Conservation (phyloP, 1,284 basidiomycete species). For the Microstroma glucosiphilum region DNA sequence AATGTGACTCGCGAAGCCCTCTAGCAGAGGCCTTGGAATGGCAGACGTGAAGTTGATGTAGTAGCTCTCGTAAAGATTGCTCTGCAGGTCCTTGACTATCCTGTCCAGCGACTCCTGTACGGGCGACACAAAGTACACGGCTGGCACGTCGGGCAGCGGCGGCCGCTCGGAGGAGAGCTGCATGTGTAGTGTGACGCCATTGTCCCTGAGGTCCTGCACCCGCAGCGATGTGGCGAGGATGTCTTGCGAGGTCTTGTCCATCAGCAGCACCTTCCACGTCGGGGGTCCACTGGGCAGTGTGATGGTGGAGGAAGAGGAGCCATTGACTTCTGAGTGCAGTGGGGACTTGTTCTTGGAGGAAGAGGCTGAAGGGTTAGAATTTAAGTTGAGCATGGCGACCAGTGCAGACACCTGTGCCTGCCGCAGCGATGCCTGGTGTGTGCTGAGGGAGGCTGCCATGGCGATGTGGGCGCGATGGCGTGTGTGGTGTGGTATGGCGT, state of each 20-base stretch:
- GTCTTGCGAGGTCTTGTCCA: constrained; percentile 93
- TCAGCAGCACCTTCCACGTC: constrained; percentile 92
- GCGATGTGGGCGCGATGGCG: neutral
- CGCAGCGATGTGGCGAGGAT: constrained; percentile 88
- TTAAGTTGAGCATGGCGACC: neutral
- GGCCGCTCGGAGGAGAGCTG: constrained; percentile 86
- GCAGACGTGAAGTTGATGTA: constrained; percentile 94
- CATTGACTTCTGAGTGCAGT: neutral
- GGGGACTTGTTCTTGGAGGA: neutral
- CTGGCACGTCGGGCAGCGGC: constrained; percentile 86
- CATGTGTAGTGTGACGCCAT: constrained; percentile 96
- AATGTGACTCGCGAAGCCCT: constrained; percentile 84
- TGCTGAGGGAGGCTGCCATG: neutral
- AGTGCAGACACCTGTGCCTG: constrained; percentile 1
- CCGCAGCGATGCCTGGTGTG: neutral
- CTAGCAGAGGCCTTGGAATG: constrained; percentile 75
- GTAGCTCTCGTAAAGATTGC: constrained; percentile 82
- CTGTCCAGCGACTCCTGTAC: constrained; percentile 77
- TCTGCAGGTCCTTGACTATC: constrained; percentile 61
- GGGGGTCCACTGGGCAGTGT: constrained; percentile 58
- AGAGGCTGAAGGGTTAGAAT: neutral
- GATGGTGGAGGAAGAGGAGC: constrained; percentile 1
- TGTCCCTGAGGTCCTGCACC: constrained; percentile 91
- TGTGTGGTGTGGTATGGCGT: too few relatives aligned
- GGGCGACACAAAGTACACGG: constrained; percentile 92